Base-by-base conservation (phyloP, 1,284 basidiomycete species). In the Malassezia pachydermatis region DNA sequence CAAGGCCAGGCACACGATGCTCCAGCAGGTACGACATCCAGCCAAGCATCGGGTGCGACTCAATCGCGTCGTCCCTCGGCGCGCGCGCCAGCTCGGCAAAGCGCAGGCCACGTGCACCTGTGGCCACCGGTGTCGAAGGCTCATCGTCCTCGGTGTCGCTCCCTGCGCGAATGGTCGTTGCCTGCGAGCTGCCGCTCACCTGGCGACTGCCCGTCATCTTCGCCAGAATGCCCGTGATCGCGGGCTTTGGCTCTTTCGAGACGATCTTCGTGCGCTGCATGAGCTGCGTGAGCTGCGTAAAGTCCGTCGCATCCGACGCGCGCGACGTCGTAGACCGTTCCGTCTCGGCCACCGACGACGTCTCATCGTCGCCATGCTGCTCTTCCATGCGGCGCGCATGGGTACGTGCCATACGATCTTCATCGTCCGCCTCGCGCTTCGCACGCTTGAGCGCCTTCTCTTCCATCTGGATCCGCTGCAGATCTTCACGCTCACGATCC, bases 391-490 rank as follows among this genome's bases (percentile, higher is more conserved):
- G 36, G 9, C 49, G 49, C 20, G 27, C 30, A 2, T 28, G 22
- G 11, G 27, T 3, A 7, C 50, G 50, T 17, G 24, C 13, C n/a
- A 47, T 27, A 24, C 45, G 45, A 33, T 52, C 50, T 25, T 52
- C 50, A 20, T 52, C 50, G 13, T 52, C 50, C 14, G 34, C 45
- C 29, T 52, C 50, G 39, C 50, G 50, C 44, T 39, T 16, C 17
- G 50, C 50, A 14, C 50, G 50, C 29, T 46, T 40, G 5, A 46
- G 40, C 7, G 50, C 50, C 17, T 36, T 33, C 27, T 46, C 50
- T 22, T 52, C 50, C 32, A 42, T 34, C 38, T 23, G 32, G 20
- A 32, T 10, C 35, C 43, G 49, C 49, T 51, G 30, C n/a, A 29
- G 37, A 19, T 45, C 49, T 6, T 29, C 19, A 19, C 32, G 19